A percentile compares a stretch with the other conserved stretches of the same genome.
Evolutionary conservation across 1,284 basidiomycete genomes (phyloP).

Genomic region (Crepidotus sp.): DNA sequence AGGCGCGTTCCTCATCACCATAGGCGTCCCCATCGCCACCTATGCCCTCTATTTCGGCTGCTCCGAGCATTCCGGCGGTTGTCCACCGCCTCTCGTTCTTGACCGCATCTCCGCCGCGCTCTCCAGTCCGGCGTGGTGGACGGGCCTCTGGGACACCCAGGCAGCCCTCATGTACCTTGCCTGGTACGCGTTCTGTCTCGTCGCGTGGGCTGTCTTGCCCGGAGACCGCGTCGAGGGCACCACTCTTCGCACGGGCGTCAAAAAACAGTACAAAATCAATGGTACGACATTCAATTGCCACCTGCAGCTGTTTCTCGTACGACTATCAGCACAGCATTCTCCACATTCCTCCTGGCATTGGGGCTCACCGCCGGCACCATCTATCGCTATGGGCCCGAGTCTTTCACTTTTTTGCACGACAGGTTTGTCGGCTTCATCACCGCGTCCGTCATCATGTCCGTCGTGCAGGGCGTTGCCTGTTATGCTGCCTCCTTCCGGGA

Average conservation of each 20-base stretch:
- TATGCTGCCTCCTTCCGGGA: slow-evolving; percentile 68
- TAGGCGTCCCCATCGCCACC: slow-evolving; percentile 65
- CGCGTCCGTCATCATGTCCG: slow-evolving; percentile 74
- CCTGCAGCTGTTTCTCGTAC: neutral
- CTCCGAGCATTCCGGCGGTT: slow-evolving; percentile 70
- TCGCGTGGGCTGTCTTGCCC: slow-evolving; percentile 79
- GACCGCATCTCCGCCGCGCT: slow-evolving; percentile 40
- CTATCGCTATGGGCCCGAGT: slow-evolving; percentile 63
- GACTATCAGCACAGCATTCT: slow-evolving; percentile 53
- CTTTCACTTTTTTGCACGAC: slow-evolving; percentile 86
- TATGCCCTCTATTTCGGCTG: slow-evolving; percentile 85
- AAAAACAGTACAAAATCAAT: slow-evolving; percentile 90
- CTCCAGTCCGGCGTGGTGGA: slow-evolving; percentile 54
- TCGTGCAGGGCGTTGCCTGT: slow-evolving; percentile 66
- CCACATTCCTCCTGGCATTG: slow-evolving; percentile 75
- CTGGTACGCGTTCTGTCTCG: slow-evolving; percentile 87
- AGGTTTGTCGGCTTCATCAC: slow-evolving; percentile 89
- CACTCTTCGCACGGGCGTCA: slow-evolving; percentile 69
- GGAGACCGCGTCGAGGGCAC: slow-evolving; percentile 82
- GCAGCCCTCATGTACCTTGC: slow-evolving; percentile 71
- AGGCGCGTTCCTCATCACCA: slow-evolving; percentile 67
- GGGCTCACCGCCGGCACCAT: slow-evolving; percentile 65
- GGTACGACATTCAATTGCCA: slow-evolving; percentile 43
- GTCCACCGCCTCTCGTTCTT: slow-evolving; percentile 50
- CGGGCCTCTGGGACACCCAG: slow-evolving; percentile 70